A percentile compares a stretch with the other conserved stretches of the same genome.
These are phyloP conservation scores for Persicaria maculosa DNA, from an alignment of 148 eudicot species.

Conservation along the genomic window DNA sequence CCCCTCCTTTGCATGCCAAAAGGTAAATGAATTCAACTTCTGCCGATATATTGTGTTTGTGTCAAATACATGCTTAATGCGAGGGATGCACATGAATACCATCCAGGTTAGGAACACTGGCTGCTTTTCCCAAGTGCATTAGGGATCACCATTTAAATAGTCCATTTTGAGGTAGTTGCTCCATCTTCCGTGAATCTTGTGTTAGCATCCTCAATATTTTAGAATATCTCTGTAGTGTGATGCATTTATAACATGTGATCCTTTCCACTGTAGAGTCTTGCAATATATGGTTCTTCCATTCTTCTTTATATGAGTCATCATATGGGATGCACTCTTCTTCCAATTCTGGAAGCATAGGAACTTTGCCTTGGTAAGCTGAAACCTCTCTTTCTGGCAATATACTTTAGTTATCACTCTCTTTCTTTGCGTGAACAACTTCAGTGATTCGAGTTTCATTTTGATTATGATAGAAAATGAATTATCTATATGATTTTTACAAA, in stretches of 20 bases:
- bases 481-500: constrained; percentile 39
- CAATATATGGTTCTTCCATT: constrained; percentile 64
- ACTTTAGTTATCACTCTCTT: too few relatives aligned
- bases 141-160: constrained; percentile 53
- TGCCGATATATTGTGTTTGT: too few relatives aligned
- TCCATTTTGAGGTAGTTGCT: constrained; percentile 63
- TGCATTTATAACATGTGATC: too few relatives aligned
- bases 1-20: too few relatives aligned
- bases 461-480: constrained; percentile 55
- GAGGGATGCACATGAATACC: too few relatives aligned
- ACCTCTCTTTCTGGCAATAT: background rate
- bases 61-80: too few relatives aligned
- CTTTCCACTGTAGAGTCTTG: constrained; percentile 38
- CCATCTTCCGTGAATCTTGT: background rate
- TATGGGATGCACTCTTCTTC: constrained; percentile 81
- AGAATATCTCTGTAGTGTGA: too few relatives aligned
- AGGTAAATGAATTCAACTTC: too few relatives aligned
- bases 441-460: background rate
- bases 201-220: background rate
- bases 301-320: constrained; percentile 52
- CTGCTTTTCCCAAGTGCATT: constrained; percentile 70
- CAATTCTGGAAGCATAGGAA: constrained; percentile 97
- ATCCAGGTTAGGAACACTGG: constrained; percentile 26
- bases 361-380: constrained; percentile 64
- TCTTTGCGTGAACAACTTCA: too few relatives aligned